These are phyloP conservation scores for Geoglossum cookeanum DNA, from an alignment of 2,329 filamentous ascomycete species.

Conservation along the genomic window DNA sequence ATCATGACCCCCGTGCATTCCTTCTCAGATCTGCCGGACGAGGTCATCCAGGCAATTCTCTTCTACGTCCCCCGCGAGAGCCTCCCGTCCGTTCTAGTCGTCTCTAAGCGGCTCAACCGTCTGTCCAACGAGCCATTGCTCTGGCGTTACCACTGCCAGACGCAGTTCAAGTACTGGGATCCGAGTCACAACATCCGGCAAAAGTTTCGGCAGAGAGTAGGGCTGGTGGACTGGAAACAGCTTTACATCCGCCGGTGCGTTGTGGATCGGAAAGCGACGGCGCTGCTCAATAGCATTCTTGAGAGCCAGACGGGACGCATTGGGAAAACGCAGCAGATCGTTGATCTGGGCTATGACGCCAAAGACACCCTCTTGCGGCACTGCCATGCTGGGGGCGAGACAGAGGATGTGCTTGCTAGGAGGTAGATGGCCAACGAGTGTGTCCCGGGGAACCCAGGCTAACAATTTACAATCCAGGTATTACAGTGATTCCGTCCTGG, in stretches of 20 bases:
- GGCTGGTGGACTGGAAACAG: constrained; percentile 36
- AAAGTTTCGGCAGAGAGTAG: constrained; percentile 34
- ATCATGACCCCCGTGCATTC: neutral
- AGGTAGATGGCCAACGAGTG: constrained; percentile 24
- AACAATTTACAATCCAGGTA: constrained; percentile 31
- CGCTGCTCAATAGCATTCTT: constrained; percentile 48
- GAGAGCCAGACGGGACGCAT: constrained; percentile 50
- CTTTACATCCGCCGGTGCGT: constrained; percentile 39
- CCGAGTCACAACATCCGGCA: constrained; percentile 37
- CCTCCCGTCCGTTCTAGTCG: constrained; percentile 33
- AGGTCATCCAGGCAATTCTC: constrained; percentile 68
- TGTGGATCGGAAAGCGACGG: constrained; percentile 32
- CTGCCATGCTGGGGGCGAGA: constrained; percentile 35
- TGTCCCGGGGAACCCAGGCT: neutral
- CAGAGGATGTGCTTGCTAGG: constrained; percentile 58
- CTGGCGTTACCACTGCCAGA: constrained; percentile 59
- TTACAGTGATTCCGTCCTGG: constrained; percentile 54
- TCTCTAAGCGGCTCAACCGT: constrained; percentile 43
- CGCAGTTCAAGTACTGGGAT: constrained; percentile 58
- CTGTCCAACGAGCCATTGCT: constrained; percentile 54
- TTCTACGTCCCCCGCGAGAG: constrained; percentile 34
- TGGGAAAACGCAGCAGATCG: constrained; percentile 49
- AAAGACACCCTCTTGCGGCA: constrained; percentile 67
- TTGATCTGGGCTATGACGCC: constrained; percentile 60
- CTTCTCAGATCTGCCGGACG: constrained; percentile 43